Base-by-base conservation (phyloP, 208 protist species). In the Paratrypanosoma confusum region DNA sequence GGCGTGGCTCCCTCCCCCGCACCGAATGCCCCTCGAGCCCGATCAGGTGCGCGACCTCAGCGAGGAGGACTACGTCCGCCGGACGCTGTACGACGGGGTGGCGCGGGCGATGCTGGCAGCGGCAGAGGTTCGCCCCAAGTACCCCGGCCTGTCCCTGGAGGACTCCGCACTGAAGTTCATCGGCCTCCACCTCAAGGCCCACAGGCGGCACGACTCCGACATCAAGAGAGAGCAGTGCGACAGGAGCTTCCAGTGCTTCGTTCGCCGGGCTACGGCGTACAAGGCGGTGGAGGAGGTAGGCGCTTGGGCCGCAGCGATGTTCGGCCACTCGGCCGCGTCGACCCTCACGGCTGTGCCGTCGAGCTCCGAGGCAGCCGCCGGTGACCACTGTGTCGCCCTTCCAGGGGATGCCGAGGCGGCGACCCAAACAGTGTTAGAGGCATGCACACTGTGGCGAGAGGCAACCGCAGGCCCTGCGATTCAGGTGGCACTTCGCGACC, bases 151-250 rank as follows among this genome's bases (percentile, higher is more conserved):
- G 18, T 68, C 81, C 7, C 27, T 66, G 8, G 76, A 91, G 59
- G 75, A 91, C 56, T 93, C 83, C 10, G 87, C 81, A 11, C 58
- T 92, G 14, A 88, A 90, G 58, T 93, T 69, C 53, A 66, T 95
- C 0, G 82, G 83, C 7, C 58, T 91, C n/a, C 75, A 90, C 58
- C 61, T 95, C 43, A 92, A 93, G 52, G 81, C 73, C 4, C 71
- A 86, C 55, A 78, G 80, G 33, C 55, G 65, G 34, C 71, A 65
- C 14, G 71, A 90, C 59, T 83, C 51, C 26, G 23, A 27, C 23
- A 73, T 90, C 37, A 73, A 87, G 42, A 50, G 51, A 7, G 55
- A 62, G 27, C 70, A 86, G 47, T 90, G 89, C 69, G 56, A 47
- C 23, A 36, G 48, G 0, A 82, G 79, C 36, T 77, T 78, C 33